Evolutionary conservation across 129 eudicot genomes (phyloP).

Genomic region (Oenanthe sinensis): DNA sequence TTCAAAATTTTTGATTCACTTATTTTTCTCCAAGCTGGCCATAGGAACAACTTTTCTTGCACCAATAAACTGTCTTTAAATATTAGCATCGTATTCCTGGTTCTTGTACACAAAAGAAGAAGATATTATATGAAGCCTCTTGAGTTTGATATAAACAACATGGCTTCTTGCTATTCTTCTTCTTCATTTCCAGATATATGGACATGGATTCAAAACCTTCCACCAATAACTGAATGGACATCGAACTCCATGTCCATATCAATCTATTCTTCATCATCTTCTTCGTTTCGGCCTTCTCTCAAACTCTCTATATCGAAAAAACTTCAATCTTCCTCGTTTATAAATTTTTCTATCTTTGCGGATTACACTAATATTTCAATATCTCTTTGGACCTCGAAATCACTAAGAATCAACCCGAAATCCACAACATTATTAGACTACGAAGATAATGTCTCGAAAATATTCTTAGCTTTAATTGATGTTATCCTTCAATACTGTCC

Average conservation of each 20-base stretch:
- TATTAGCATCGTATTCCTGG: conserved; percentile 12
- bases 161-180: conserved; percentile 9
- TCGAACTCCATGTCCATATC: conserved; percentile 35
- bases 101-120: neutral
- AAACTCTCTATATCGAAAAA: conserved; percentile 40
- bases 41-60: neutral
- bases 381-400: conserved; percentile 76
- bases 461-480: conserved; percentile 45
- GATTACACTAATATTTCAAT: conserved; percentile 44
- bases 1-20: neutral
- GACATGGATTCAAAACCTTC: conserved; percentile 63
- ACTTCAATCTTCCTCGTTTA: conserved; percentile 17
- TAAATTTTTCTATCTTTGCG: conserved; percentile 44
- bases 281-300: conserved; percentile 59
- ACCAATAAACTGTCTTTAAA: neutral
- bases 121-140: neutral
- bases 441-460: conserved; percentile 24
- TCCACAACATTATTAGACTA: conserved; percentile 16
- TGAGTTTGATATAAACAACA: neutral
- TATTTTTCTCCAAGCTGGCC: neutral
- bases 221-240: conserved; percentile 56
- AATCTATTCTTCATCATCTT: conserved; percentile 59
- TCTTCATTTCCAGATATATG: conserved; percentile 56
- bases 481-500: conserved; percentile 58
- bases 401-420: conserved; percentile 22